phyloP scores from a whole-genome alignment of 1,284 basidiomycete genomes.

The Coniferiporia weirii region DNA sequence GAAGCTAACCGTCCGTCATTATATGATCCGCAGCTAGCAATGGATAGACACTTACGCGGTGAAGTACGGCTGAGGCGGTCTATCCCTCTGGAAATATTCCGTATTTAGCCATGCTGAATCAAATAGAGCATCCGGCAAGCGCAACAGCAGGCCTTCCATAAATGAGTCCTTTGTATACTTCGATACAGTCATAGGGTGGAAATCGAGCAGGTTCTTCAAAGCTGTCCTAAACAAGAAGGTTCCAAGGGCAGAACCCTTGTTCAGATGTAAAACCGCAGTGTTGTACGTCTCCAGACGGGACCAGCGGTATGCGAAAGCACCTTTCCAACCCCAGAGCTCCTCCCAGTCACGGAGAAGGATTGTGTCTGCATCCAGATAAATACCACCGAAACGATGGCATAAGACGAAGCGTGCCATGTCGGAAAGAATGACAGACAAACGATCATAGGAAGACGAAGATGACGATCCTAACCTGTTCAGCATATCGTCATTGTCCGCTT shows the following conservation, averaged over 20 bases:
- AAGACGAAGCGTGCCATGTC: slow-evolving; percentile 86
- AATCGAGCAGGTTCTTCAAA: slow-evolving; percentile 80
- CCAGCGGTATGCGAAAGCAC: slow-evolving; percentile 86
- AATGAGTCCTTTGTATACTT: slow-evolving; percentile 76
- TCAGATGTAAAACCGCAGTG: slow-evolving; percentile 80
- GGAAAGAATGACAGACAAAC: slow-evolving; percentile 76
- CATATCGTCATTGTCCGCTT: slow-evolving; percentile 49
- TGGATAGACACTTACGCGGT: slow-evolving; percentile 50
- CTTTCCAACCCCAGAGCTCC: slow-evolving; percentile 84
- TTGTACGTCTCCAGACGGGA: slow-evolving; percentile 78
- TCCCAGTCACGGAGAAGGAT: slow-evolving; percentile 89
- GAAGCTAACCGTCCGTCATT: slow-evolving; percentile 43
- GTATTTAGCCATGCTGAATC: slow-evolving; percentile 86
- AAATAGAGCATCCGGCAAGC: slow-evolving; percentile 80
- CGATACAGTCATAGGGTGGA: slow-evolving; percentile 83
- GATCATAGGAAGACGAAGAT: slow-evolving; percentile 70
- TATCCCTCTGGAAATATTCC: slow-evolving; percentile 75
- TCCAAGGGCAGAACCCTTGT: slow-evolving; percentile 76
- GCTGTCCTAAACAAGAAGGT: slow-evolving; percentile 82
- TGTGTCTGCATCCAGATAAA: slow-evolving; percentile 85
- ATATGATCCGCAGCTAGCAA: background rate
- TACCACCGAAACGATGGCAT: slow-evolving; percentile 81
- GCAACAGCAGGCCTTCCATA: slow-evolving; percentile 65
- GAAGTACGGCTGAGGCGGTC: slow-evolving; percentile 83
- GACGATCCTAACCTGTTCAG: slow-evolving; percentile 74